phyloP scores from a whole-genome alignment of 306 rosid genomes.

The Citrullus mucosospermus region DNA sequence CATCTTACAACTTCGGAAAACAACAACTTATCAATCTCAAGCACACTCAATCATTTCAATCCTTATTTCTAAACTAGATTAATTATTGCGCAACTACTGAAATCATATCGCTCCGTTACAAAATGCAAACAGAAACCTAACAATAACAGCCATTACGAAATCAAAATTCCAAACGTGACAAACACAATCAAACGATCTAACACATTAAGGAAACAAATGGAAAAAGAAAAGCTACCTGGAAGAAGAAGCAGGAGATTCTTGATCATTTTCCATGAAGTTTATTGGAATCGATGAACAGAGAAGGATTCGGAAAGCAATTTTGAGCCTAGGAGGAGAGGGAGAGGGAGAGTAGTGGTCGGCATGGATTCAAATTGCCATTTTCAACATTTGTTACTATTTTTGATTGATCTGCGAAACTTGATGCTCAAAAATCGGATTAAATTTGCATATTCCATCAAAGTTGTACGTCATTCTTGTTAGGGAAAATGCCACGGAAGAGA shows the following conservation, averaged over 20 bases:
- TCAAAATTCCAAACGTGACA: not conserved
- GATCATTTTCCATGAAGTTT: conserved; percentile 25
- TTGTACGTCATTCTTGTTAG: not conserved
- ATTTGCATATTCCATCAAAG: not conserved
- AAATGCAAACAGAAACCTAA: not conserved
- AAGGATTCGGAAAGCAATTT: conserved; percentile 13
- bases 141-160: not conserved
- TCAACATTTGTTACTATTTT: conserved; percentile 8
- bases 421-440: conserved; percentile 32
- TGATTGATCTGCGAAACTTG: conserved; percentile 22
- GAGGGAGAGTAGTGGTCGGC: conserved; percentile 20
- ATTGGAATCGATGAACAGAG: conserved; percentile 9
- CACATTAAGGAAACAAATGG: not conserved
- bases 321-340: conserved; percentile 10
- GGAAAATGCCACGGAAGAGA: no score
- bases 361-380: conserved; percentile 24
- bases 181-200: not conserved
- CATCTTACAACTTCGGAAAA: not conserved
- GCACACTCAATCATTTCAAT: not conserved
- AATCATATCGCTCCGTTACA: not conserved
- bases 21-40: not conserved
- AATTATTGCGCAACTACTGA: not conserved
- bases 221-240: conserved; percentile 7
- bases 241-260: conserved; percentile 26
- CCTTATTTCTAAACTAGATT: not conserved